phyloP scores from a whole-genome alignment of 192 early-diverging fungal species.

The Entomortierella chlamydospora region DNA sequence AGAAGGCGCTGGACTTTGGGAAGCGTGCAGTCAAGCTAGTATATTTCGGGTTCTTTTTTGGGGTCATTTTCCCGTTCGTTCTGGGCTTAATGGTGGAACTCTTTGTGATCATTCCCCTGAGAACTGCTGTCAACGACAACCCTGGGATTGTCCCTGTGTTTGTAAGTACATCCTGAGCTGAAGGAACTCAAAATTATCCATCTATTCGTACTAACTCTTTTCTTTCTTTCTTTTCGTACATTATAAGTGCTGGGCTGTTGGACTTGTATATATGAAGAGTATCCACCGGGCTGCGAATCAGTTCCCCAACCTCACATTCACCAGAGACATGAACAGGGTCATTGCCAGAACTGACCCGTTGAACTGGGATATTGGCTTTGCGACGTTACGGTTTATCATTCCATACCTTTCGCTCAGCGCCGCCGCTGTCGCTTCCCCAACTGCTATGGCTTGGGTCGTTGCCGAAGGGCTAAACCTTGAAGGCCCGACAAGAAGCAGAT shows the following conservation, averaged over 20 bases:
- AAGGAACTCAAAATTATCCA: background rate
- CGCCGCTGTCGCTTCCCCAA: conserved; percentile 50
- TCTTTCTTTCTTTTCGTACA: background rate
- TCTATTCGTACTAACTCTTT: background rate
- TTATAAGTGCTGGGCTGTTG: conserved; percentile 75
- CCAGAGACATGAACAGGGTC: conserved; percentile 23
- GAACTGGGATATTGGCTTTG: conserved; percentile 37
- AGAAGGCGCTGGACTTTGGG: conserved; percentile 16
- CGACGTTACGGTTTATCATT: conserved; percentile 48
- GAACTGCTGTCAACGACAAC: conserved; percentile 43
- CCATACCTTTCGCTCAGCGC: conserved; percentile 44
- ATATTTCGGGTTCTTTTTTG: conserved; percentile 67
- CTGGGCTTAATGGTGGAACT: conserved; percentile 79
- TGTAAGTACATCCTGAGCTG: conserved; percentile 10
- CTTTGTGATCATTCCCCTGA: conserved; percentile 75
- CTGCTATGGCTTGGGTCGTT: conserved; percentile 47
- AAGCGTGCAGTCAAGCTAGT: conserved; percentile 51
- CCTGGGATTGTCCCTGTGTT: conserved; percentile 50
- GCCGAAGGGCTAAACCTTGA: conserved; percentile 8
- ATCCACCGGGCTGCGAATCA: conserved; percentile 58
- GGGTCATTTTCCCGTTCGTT: conserved; percentile 74
- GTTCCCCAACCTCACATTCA: conserved; percentile 60
- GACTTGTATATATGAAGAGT: conserved; percentile 78
- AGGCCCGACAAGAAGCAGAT: conserved; percentile 8
- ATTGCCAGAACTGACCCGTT: conserved; percentile 34